Conservation (phyloP, 768 basidiomycete genomes). For the Arthromyces matolae region DNA sequence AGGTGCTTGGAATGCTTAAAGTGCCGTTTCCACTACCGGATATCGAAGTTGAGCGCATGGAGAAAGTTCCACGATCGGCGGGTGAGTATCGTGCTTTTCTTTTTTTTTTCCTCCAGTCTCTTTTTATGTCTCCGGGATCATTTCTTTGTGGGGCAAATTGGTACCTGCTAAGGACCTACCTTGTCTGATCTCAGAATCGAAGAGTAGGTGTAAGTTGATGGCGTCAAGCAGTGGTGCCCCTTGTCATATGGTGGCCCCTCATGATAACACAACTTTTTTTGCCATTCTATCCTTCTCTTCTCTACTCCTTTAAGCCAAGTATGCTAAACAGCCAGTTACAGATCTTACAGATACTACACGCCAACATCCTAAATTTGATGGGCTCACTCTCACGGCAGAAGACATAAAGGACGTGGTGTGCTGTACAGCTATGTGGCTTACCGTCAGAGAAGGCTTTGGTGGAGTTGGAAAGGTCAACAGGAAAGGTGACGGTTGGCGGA, state of each 20-base stretch:
- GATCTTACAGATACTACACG: neutral
- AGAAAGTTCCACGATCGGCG: constrained; percentile 47
- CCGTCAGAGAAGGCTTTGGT: constrained; percentile 89
- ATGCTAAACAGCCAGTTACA: neutral
- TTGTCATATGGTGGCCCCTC: neutral
- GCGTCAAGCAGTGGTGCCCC: no score
- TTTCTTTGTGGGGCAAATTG: neutral
- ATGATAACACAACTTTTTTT: neutral
- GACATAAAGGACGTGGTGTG: constrained; percentile 93
- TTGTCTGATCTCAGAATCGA: no score
- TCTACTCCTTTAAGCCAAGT: neutral
- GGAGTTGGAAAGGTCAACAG: constrained; percentile 78
- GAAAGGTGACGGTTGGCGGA: constrained; percentile 78
- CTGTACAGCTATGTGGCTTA: constrained; percentile 85
- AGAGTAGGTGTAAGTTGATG: no score
- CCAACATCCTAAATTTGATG: constrained; percentile 23
- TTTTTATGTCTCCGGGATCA: neutral
- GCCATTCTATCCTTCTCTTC: neutral
- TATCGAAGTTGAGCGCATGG: constrained; percentile 63
- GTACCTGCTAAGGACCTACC: neutral
- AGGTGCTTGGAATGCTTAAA: constrained; percentile 88
- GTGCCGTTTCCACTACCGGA: constrained; percentile 88
- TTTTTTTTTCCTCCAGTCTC: neutral
- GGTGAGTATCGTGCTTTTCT: constrained; percentile 24
- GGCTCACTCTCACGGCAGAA: constrained; percentile 74